These are phyloP conservation scores for Rhizopogon sp. DNA, from an alignment of 768 basidiomycete species.

Conservation along the genomic window DNA sequence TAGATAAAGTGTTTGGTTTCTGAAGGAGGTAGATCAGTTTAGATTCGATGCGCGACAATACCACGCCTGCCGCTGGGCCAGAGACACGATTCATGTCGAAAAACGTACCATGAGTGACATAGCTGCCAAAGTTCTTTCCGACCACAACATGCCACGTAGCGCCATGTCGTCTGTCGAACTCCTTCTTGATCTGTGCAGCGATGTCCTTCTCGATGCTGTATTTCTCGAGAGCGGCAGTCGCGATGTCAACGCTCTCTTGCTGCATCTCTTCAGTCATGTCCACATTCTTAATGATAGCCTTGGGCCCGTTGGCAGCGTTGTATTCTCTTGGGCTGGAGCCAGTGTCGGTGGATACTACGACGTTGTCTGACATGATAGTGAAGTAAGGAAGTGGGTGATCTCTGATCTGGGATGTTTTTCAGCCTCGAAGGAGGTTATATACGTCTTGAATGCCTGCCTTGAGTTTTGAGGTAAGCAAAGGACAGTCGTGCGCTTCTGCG, in stretches of 20 bases:
- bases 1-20: slow-evolving; percentile 99
- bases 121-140: slow-evolving; percentile 98
- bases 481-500: slow-evolving; percentile 4
- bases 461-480: slow-evolving; percentile 15
- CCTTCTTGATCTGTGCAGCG: slow-evolving; percentile 96
- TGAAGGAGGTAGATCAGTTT: slow-evolving; percentile 28
- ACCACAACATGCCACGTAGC: slow-evolving; percentile 99
- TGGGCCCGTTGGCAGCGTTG: slow-evolving; percentile 41
- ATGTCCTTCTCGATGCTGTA: slow-evolving; percentile 97
- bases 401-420: not conserved
- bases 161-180: slow-evolving; percentile 89
- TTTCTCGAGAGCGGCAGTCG: slow-evolving; percentile 80
- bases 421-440: slow-evolving; percentile 18
- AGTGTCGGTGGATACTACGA: slow-evolving; percentile 42
- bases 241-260: slow-evolving; percentile 87
- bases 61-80: not conserved
- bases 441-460: slow-evolving; percentile 19
- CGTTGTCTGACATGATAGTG: slow-evolving; percentile 40
- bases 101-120: slow-evolving; percentile 88
- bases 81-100: slow-evolving; percentile 1
- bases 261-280: slow-evolving; percentile 98
- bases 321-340: slow-evolving; percentile 37
- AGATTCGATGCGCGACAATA: not conserved
- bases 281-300: slow-evolving; percentile 93
- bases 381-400: not conserved